A percentile compares a stretch with the other conserved stretches of the same genome.
phyloP scores from a whole-genome alignment of 192 early-diverging fungal species.

The Allomyces arbusculus region DNA sequence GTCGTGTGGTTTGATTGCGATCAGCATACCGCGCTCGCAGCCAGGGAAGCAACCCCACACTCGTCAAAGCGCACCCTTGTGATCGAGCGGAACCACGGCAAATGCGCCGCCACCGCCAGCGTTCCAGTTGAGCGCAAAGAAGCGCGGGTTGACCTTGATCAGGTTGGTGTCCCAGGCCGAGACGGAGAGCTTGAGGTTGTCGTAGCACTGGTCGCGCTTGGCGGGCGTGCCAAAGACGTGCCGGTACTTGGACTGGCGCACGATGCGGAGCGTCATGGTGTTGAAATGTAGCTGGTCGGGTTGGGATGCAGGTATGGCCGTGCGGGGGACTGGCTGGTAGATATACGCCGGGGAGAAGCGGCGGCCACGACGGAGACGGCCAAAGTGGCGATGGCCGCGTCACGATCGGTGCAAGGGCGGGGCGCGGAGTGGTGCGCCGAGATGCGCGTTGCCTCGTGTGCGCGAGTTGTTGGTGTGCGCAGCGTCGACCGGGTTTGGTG shows the following conservation, averaged over 20 bases:
- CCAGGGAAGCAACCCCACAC: too few relatives aligned
- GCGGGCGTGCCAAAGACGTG: constrained; percentile 80
- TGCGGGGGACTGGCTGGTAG: too few relatives aligned
- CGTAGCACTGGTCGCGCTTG: constrained; percentile 82
- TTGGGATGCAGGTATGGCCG: too few relatives aligned
- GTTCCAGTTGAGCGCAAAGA: constrained; percentile 61
- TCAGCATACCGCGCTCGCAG: too few relatives aligned
- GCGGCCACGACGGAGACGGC: too few relatives aligned
- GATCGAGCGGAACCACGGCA: constrained; percentile 68
- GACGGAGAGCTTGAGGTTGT: constrained; percentile 73
- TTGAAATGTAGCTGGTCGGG: not conserved
- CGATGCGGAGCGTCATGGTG: constrained; percentile 24
- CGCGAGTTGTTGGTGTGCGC: too few relatives aligned
- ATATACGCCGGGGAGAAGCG: constrained; percentile 4
- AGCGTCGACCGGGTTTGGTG: too few relatives aligned
- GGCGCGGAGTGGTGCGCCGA: too few relatives aligned
- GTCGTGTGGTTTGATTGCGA: not conserved
- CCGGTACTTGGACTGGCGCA: constrained; percentile 68
- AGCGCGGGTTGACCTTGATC: constrained; percentile 77
- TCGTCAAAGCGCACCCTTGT: constrained; percentile 22
- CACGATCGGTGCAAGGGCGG: not conserved
- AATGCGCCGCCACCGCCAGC: constrained; percentile 84
- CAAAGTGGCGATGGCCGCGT: not conserved
- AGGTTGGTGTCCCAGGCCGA: constrained; percentile 97
- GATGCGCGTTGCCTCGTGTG: too few relatives aligned